Percentiles rank a stretch among this genome's conserved stretches.
These are phyloP conservation scores for Aspergillus sp. DNA, from an alignment of 2,329 filamentous ascomycete species.

Conservation along the genomic window DNA sequence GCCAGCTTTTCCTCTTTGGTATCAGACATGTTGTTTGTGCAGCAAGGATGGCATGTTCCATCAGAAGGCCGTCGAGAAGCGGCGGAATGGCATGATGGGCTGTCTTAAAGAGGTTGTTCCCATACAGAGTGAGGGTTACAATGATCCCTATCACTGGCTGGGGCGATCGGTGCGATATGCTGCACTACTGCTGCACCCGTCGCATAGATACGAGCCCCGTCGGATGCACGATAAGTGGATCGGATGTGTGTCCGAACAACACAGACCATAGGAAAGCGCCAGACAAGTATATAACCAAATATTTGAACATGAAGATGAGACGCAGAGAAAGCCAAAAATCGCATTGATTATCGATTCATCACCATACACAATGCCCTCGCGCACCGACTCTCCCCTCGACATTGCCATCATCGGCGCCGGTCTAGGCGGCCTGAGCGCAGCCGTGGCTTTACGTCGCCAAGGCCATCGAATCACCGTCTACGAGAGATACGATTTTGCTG, in stretches of 20 bases:
- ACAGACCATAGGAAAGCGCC: not conserved
- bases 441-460: constrained; percentile 23
- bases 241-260: not conserved
- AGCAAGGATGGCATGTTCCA: not conserved
- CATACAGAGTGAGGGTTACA: too few species aligned
- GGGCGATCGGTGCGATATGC: not conserved
- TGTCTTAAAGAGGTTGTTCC: not conserved
- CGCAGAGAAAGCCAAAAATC: too few species aligned
- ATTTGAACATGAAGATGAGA: not conserved
- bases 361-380: constrained; percentile 20
- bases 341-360: not conserved
- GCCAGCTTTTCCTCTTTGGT: constrained; percentile 11
- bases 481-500: constrained; percentile 27
- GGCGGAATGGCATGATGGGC: constrained; percentile 6
- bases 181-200: constrained; percentile 20
- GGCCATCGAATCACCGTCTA: constrained; percentile 26
- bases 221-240: constrained; percentile 2
- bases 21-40: not conserved
- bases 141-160: not conserved
- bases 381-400: constrained; percentile 25
- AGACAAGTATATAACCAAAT: not conserved
- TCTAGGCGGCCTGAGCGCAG: constrained; percentile 25
- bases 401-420: constrained; percentile 30
- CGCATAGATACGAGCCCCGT: constrained; percentile 27
- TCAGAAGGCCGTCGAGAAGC: not conserved